Evolutionary conservation across 257 asterid genomes (phyloP).

Genomic region (Anisodus acutangulus): DNA sequence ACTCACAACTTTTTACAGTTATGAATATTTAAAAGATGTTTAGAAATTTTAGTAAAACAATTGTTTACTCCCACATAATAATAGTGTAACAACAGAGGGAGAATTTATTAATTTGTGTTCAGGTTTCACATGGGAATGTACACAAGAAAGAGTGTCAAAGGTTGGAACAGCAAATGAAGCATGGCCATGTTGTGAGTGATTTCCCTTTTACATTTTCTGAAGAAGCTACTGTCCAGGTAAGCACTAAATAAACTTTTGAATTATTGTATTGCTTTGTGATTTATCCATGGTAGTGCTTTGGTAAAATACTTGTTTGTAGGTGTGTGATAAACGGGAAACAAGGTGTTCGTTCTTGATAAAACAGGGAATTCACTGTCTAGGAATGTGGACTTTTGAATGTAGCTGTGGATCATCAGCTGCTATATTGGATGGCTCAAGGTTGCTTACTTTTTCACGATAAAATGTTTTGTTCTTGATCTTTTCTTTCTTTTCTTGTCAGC

Average conservation of each 20-base stretch:
- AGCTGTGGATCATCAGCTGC: conserved; percentile 54
- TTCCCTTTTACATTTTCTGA: conserved; percentile 76
- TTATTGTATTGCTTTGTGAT: not conserved
- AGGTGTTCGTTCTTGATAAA: conserved; percentile 64
- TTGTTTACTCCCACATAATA: not conserved
- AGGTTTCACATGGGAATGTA: conserved; percentile 73
- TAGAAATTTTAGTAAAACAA: not conserved
- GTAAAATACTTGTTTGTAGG: conserved; percentile 32
- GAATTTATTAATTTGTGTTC: not conserved
- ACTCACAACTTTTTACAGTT: not conserved
- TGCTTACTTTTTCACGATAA: not conserved
- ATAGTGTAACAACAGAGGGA: not conserved
- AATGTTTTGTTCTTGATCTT: not conserved
- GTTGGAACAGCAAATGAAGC: conserved; percentile 72
- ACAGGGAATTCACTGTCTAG: conserved; percentile 62
- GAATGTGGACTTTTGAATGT: conserved; percentile 91
- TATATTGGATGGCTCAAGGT: conserved; percentile 48
- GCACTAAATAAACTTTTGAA: not conserved
- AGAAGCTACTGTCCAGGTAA: conserved; percentile 55
- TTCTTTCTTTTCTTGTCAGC: not conserved
- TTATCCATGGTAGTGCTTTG: conserved; percentile 11
- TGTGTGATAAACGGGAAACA: conserved; percentile 43
- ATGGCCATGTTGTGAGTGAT: conserved; percentile 49
- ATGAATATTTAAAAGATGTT: not conserved
- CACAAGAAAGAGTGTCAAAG: conserved; percentile 81